A percentile compares a stretch with the other conserved stretches of the same genome.
phyloP scores from a whole-genome alignment of 2,329 filamentous ascomycete genomes.

The Coleophoma cylindrospora region DNA sequence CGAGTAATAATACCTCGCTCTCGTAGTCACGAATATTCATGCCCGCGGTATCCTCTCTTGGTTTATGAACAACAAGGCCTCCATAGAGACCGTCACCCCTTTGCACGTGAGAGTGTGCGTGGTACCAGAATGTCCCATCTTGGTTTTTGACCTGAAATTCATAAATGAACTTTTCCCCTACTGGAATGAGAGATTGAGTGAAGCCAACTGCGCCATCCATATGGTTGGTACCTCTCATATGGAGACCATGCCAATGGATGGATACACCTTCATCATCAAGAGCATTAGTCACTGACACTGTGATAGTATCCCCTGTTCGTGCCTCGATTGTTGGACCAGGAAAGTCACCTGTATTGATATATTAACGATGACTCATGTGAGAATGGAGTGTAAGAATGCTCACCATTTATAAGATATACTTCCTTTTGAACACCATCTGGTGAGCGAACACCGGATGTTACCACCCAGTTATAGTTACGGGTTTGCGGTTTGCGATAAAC shows the following conservation, averaged over 20 bases:
- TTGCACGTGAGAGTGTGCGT: conserved; percentile 37
- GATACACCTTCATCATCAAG: conserved; percentile 27
- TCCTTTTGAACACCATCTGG: conserved; percentile 45
- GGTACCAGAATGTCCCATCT: conserved; percentile 28
- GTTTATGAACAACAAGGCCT: conserved; percentile 38
- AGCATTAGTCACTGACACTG: background rate
- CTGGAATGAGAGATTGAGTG: background rate
- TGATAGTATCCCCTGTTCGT: conserved; percentile 2
- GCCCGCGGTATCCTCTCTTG: conserved; percentile 11
- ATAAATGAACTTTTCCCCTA: background rate
- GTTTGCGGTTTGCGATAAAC: conserved; percentile 28
- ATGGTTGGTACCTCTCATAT: conserved; percentile 25
- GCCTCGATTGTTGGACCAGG: conserved; percentile 40
- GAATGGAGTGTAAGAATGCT: no score
- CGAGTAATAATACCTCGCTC: conserved; percentile 37
- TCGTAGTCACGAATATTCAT: conserved; percentile 21
- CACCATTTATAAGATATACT: conserved; percentile 43
- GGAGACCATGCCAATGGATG: conserved; percentile 42
- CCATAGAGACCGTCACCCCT: conserved; percentile 42
- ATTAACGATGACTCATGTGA: no score
- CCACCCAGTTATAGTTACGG: conserved; percentile 32
- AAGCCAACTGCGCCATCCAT: conserved; percentile 2
- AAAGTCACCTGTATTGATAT: conserved; percentile 22
- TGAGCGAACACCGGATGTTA: conserved; percentile 31
- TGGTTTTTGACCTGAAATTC: conserved; percentile 4